Evolutionary conservation across 2,329 filamentous ascomycete species (phyloP).

Genomic region (Aspergillus ruber): DNA sequence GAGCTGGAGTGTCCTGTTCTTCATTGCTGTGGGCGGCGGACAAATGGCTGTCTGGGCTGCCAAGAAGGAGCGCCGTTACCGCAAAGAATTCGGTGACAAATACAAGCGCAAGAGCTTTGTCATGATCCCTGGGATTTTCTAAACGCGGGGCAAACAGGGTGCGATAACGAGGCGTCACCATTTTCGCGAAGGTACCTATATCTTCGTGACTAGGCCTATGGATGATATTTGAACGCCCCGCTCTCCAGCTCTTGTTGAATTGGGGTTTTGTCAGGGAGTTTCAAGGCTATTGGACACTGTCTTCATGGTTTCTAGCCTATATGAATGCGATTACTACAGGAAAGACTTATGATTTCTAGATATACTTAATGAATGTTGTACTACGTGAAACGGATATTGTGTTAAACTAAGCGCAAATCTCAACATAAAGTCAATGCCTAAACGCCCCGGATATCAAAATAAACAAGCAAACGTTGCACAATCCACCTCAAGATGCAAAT

Average conservation of each 20-base stretch:
- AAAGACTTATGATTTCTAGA: neutral
- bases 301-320: neutral
- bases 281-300: neutral
- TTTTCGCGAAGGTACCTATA: too few relatives aligned
- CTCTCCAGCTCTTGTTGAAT: too few relatives aligned
- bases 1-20: conserved; percentile 70
- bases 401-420: neutral
- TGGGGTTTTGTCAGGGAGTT: neutral
- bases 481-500: conserved; percentile 12
- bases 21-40: conserved; percentile 62
- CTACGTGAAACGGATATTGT: neutral
- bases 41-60: conserved; percentile 85
- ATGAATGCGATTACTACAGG: neutral
- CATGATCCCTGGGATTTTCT: conserved; percentile 74
- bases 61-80: conserved; percentile 87
- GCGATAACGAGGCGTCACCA: too few relatives aligned
- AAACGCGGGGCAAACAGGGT: conserved; percentile 15
- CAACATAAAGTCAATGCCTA: too few relatives aligned
- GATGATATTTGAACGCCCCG: too few relatives aligned
- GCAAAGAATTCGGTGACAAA: conserved; percentile 82
- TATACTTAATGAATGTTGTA: neutral
- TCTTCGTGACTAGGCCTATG: too few relatives aligned
- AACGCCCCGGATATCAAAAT: neutral
- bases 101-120: conserved; percentile 92
- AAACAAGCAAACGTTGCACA: conserved; percentile 6